Evolutionary conservation across 192 early-diverging fungal genomes (phyloP).

Genomic region (Coemansia sp.): DNA sequence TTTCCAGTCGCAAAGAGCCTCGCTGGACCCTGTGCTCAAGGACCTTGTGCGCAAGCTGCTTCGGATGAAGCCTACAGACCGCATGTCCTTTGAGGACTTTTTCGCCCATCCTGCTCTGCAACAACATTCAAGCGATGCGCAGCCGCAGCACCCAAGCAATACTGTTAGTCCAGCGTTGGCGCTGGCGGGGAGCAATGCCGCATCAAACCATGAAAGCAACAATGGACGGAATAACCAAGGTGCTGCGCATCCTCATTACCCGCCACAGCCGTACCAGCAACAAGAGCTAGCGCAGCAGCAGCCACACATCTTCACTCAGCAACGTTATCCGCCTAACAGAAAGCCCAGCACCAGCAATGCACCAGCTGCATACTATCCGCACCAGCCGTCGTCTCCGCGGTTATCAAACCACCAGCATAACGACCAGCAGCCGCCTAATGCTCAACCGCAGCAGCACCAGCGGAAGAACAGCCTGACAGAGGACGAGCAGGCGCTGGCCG

Average conservation of each 20-base stretch:
- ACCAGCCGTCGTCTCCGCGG: neutral
- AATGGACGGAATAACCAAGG: neutral
- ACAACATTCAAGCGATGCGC: slow-evolving; percentile 1
- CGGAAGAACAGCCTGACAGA: slow-evolving; percentile 25
- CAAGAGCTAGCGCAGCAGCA: slow-evolving; percentile 7
- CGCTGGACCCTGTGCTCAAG: slow-evolving; percentile 35
- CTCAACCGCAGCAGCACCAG: slow-evolving; percentile 3
- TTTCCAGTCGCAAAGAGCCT: neutral
- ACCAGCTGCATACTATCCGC: neutral
- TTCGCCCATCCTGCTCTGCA: slow-evolving; percentile 79
- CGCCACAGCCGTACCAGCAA: too few relatives aligned
- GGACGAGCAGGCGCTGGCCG: slow-evolving; percentile 60
- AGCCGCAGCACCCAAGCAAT: neutral
- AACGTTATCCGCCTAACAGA: neutral
- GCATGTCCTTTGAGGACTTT: slow-evolving; percentile 94
- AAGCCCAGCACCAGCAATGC: neutral
- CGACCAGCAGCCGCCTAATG: neutral
- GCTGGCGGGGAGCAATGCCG: too few relatives aligned
- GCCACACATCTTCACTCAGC: too few relatives aligned
- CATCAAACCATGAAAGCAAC: neutral
- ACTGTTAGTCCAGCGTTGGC: too few relatives aligned
- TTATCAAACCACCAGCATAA: neutral
- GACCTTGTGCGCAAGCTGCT: slow-evolving; percentile 78
- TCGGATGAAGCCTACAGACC: slow-evolving; percentile 82
- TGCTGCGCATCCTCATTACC: neutral